Base-by-base conservation (phyloP, 2,329 filamentous ascomycete genomes). In the Hypocrella siamensis region DNA sequence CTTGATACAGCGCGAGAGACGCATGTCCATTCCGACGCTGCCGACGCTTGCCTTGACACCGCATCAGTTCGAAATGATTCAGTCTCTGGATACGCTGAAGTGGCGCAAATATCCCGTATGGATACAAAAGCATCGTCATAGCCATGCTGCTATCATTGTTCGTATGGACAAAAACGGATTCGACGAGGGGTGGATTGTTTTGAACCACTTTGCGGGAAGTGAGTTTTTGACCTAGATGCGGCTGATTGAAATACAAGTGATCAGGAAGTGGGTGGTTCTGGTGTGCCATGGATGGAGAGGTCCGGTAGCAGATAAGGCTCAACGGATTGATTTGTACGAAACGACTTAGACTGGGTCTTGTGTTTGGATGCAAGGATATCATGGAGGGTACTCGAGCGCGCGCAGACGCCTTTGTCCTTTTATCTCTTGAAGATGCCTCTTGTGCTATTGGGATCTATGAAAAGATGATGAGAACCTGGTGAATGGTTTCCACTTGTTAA, bases 61-160 rank as follows among this genome's bases (percentile, higher is more conserved):
- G 4, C 70, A 75, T 30, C 88, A 96, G 54, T 93, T 93, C 49
- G 65, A 70, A 30, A 93, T 93, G 71, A 80, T 93, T 38, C 66
- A 79, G 19, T 70, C 74, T 8, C 60, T 96, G 30, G 75, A 96
- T 44, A 49, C 52, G n/a, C 48, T 77, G 3, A 63, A 65, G 4
- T 78, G 71, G 67, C 61, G 64, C 30, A 79, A 77, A 49, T 76
- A 71, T 40, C 70, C 67, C 1, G 71, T 86, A 4, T 76, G 79
- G 56, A 86, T 90, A 25, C 78, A 79, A 40, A 79, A 85, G 5
- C 67, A 74, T 33, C 58, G 65, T n/a, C 83, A 93, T 49, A 82
- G 72, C 37, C 88, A 96, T 53, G 88, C 86, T 0, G 86, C 86
- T 3, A 93, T 96, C 30, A 82, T 96, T 40, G 75, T 92, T 22